Percentiles rank a stretch among this genome's conserved stretches.
Evolutionary conservation across 768 basidiomycete species (phyloP).

Genomic region (Paxillus ammoniavirescens): DNA sequence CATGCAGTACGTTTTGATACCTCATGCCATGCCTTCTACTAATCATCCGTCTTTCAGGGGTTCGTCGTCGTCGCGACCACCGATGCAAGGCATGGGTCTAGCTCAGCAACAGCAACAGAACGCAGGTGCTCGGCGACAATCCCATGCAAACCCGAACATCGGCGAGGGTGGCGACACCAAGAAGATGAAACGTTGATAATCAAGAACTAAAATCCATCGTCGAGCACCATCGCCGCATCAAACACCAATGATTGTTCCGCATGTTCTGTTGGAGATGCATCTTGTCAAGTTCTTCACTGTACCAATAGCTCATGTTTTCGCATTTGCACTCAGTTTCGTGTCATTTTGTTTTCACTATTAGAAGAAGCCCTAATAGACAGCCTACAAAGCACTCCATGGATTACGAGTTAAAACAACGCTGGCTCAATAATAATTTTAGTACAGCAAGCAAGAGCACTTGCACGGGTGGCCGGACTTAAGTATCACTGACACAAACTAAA

Average conservation of each 20-base stretch:
- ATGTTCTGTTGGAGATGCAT: neutral
- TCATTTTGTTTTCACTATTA: too few relatives aligned
- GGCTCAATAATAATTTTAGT: too few relatives aligned
- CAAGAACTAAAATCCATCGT: neutral
- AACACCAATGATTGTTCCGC: neutral
- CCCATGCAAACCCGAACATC: constrained; percentile 35
- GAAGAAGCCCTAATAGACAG: too few relatives aligned
- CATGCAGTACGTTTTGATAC: constrained; percentile 29
- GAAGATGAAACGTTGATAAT: constrained; percentile 37
- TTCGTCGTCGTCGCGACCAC: constrained; percentile 19
- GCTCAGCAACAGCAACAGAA: constrained; percentile 30
- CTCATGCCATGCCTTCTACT: neutral
- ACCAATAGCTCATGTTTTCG: neutral
- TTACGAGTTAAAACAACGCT: neutral
- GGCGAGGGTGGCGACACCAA: constrained; percentile 32
- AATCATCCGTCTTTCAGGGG: constrained; percentile 11
- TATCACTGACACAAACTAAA: neutral
- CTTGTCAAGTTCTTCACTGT: neutral
- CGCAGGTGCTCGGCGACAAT: constrained; percentile 14
- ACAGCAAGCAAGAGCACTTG: too few relatives aligned
- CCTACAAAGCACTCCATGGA: neutral
- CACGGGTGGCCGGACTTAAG: constrained; percentile 1
- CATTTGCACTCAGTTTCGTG: neutral
- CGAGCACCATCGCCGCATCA: too few relatives aligned
- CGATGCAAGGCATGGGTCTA: constrained; percentile 40